Base-by-base conservation (phyloP, 2,329 filamentous ascomycete species). In the Botrytis elliptica region DNA sequence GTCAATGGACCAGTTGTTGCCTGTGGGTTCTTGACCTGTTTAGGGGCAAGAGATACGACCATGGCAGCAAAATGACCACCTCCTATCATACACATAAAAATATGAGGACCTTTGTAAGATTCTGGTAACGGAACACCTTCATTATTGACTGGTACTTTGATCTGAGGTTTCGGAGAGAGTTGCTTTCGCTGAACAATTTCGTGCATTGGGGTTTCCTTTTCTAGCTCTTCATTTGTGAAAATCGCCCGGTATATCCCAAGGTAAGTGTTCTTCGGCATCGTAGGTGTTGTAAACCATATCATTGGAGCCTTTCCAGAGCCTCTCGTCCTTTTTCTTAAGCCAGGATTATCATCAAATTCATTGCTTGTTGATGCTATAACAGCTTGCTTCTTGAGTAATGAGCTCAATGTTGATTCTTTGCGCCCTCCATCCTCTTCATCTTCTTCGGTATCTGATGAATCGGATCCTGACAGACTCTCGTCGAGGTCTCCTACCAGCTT, bases 81-180 rank as follows among this genome's bases (percentile, higher is more conserved):
- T 38, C 96, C 96, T 69, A 99, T 97, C 96, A 99, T 99, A 83
- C 95, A 98, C 66, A 99, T 88, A 81, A 99, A 98, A 68, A 97
- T 90, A 81, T 98, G 95, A 3, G 94, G 93, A 12, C 91, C 91
- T 38, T 90, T 89, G 80, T 91, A 89, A 5, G 85, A 85, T 16
- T 87, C 83, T 2, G 86, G 84, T 3, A 87, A 85, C 8, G 89
- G 82, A 25, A 85, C 84, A 3, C 89, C 88, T 66, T 90, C 90
- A 73, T 89, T 89, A 55, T 84, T 75, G 88, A 88, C 46, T 82
- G 86, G 73, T 83, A 85, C 60, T 83, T 82, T 81, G 5, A 81
- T 79, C 85, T 83, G 81, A 49, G 85, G 82, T 71, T 85, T 88
- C 0, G 93, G 90, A 5, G 88, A 85, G 2, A 97, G 84, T 80